Evolutionary conservation across 2,329 filamentous ascomycete genomes (phyloP), one percentile per base, ranked within the genome.

Genomic region (Cercospora brassicicola): DNA sequence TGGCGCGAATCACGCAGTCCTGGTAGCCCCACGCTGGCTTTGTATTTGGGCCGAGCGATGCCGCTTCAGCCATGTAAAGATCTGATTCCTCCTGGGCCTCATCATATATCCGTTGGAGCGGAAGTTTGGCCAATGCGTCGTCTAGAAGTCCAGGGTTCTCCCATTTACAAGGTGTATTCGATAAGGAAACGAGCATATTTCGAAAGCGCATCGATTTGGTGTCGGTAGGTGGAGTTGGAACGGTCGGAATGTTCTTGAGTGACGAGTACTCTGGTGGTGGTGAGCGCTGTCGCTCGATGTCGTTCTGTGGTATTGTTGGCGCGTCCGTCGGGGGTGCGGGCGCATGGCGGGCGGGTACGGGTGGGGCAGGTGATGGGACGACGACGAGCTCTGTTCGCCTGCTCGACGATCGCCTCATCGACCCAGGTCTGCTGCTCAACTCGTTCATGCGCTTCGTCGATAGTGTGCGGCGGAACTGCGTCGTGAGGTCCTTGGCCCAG

Each of bases 11-110:
- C 65, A 97, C 93, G 79, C 94, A 99, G 81, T 99, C 95, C 80
- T 98, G 94, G 78, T 98, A 97, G 66, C 94, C 94, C 94, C 94
- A 98, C 83, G 93, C 91, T 1, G 94, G 88, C 78, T 91, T 91
- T 53, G 74, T 74, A 65, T 90, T 91, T 66, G 91, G 88, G 20
- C 91, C 92, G 82, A 97, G 89, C 73, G 93, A 96, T 77, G 91
- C 91, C 33, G 94, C 94, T 79, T 96, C 90, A 36, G 93, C 95
- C 76, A 91, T 89, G 74, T 96, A 84, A 31, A 97, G 89, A 78
- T 97, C 93, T 72, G 88, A 89, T 81, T 98, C 94, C 79, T 98
- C 94, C 78, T 98, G 93, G 62, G 95, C 95, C 78, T 97, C 93
- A 72, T 90, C 87, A 80, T 98, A 98, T 74, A 99, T 92, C 73